These are phyloP conservation scores for Leccinum longicurvipes DNA, from an alignment of 768 basidiomycete species.

Conservation along the genomic window DNA sequence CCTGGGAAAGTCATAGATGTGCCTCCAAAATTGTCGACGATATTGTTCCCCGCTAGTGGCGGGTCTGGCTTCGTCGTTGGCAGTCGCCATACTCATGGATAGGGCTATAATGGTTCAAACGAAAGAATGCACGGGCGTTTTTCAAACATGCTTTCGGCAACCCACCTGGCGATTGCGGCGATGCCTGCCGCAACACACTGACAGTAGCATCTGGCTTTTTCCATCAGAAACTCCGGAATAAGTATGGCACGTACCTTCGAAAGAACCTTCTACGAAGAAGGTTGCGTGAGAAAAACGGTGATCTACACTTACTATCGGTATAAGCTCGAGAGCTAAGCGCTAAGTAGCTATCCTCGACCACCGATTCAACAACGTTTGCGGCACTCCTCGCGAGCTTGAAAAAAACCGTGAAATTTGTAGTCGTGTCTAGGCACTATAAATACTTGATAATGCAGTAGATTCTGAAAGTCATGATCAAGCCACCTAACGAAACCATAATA, in stretches of 20 bases:
- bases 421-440: neutral
- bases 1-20: conserved; percentile 2
- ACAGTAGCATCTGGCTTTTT: neutral
- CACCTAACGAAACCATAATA: neutral
- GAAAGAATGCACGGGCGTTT: neutral
- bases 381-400: neutral
- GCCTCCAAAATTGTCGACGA: neutral
- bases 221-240: conserved; percentile 17
- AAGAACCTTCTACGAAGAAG: conserved; percentile 15
- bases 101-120: neutral
- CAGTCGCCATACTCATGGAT: conserved; percentile 8
- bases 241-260: conserved; percentile 1
- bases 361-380: neutral
- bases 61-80: neutral
- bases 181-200: neutral
- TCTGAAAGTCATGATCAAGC: neutral
- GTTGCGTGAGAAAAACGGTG: conserved; percentile 1
- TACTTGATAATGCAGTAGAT: neutral
- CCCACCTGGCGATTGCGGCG: neutral
- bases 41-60: neutral
- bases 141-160: neutral
- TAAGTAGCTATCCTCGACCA: neutral
- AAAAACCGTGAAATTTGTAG: neutral
- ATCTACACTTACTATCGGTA: neutral
- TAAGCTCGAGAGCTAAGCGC: neutral